These are phyloP conservation scores for Syncephalastrum racemosum DNA, from an alignment of 371 early-diverging fungal species.

Conservation along the genomic window DNA sequence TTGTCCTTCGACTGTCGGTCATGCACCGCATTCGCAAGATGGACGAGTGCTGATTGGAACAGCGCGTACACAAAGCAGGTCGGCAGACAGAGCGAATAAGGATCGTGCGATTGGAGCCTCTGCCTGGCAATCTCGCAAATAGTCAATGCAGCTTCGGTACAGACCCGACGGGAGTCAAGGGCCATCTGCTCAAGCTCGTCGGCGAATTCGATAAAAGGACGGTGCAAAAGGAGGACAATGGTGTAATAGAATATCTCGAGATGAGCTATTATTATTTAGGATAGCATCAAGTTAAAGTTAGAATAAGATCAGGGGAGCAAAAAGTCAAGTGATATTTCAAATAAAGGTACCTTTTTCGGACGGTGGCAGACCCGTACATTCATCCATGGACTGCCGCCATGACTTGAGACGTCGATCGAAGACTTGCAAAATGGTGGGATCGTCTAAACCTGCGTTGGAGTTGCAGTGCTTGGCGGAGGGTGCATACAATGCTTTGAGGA, in stretches of 20 bases:
- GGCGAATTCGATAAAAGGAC: conserved; percentile 47
- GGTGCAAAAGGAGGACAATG: conserved; percentile 50
- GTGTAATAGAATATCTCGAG: conserved; percentile 55
- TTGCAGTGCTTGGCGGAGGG: conserved; percentile 44
- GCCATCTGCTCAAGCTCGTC: no score
- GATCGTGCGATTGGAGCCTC: neutral
- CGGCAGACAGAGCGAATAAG: conserved; percentile 13
- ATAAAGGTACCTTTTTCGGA: no score
- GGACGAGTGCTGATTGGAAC: conserved; percentile 15
- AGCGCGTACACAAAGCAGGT: conserved; percentile 19
- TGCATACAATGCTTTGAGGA: conserved; percentile 43
- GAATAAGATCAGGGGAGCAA: no score
- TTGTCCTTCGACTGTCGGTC: conserved; percentile 9
- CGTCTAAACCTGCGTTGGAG: conserved; percentile 41
- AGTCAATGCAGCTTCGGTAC: conserved; percentile 12
- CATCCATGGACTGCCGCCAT: conserved; percentile 34
- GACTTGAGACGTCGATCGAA: conserved; percentile 42
- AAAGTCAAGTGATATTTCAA: no score
- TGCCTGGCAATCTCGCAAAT: conserved; percentile 11
- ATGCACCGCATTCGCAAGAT: conserved; percentile 13
- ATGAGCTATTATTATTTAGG: conserved; percentile 33
- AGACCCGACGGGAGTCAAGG: conserved; percentile 8
- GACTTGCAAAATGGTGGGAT: conserved; percentile 41
- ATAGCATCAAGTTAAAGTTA: no score
- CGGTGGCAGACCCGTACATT: neutral